Conservation (phyloP, 495 filamentous ascomycete genomes). For the Podospora australis region DNA sequence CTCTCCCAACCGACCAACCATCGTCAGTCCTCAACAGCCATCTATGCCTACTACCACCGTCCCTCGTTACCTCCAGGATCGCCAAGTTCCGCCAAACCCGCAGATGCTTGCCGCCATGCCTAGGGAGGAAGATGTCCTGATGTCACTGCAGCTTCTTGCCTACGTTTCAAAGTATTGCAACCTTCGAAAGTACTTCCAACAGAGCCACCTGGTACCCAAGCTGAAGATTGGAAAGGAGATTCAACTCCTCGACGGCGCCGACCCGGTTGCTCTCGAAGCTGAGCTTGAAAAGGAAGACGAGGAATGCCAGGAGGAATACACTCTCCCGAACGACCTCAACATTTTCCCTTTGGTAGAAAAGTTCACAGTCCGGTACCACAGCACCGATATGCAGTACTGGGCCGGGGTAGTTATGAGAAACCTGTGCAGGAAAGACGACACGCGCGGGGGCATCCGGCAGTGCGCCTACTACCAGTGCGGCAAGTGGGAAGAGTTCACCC, state of each 20-base stretch:
- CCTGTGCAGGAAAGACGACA: slow-evolving; percentile 95
- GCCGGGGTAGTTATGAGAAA: slow-evolving; percentile 98
- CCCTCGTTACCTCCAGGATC: slow-evolving; percentile 70
- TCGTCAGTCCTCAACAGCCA: slow-evolving; percentile 66
- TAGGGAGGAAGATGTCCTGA: slow-evolving; percentile 91
- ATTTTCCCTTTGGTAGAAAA: slow-evolving; percentile 98
- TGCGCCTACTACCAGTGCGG: slow-evolving; percentile 97
- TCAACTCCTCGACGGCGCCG: slow-evolving; percentile 63
- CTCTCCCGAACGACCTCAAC: slow-evolving; percentile 89
- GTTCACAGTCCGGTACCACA: slow-evolving; percentile 91
- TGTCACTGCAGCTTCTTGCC: slow-evolving; percentile 95
- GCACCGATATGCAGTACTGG: slow-evolving; percentile 98
- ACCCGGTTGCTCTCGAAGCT: slow-evolving; percentile 37
- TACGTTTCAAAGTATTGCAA: slow-evolving; percentile 99
- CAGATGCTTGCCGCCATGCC: slow-evolving; percentile 82
- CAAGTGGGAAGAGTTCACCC: slow-evolving; percentile 92
- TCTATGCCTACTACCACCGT: slow-evolving; percentile 56
- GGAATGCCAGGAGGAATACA: slow-evolving; percentile 73
- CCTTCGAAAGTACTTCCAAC: slow-evolving; percentile 87
- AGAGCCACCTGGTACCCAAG: slow-evolving; percentile 86
- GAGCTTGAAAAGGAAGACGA: slow-evolving; percentile 47
- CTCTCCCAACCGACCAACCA: slow-evolving; percentile 67
- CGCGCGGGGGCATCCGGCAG: slow-evolving; percentile 85
- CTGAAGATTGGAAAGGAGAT: slow-evolving; percentile 85
- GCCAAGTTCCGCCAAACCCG: slow-evolving; percentile 54